A percentile compares a stretch with the other conserved stretches of the same genome.
These are phyloP conservation scores for Pythium periplocum DNA, from an alignment of 352 stramenopile species.

Conservation along the genomic window DNA sequence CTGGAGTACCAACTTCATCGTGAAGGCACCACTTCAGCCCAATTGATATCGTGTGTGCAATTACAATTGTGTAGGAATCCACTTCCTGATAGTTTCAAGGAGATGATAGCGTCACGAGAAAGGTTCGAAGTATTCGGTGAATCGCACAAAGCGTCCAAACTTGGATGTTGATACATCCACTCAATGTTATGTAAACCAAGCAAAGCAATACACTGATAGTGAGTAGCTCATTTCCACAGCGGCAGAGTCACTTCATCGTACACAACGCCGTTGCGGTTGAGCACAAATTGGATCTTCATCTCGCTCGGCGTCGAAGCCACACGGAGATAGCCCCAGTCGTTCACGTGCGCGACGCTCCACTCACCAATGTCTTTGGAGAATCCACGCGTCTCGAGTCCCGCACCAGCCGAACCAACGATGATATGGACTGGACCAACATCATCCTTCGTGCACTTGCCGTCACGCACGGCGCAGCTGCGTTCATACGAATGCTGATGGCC, in stretches of 20 bases:
- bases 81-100: no score
- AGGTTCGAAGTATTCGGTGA: no score
- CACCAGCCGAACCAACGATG: constrained; percentile 80
- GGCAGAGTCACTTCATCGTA: constrained; percentile 71
- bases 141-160: no score
- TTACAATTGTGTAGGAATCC: no score
- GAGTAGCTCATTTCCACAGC: constrained; percentile 25
- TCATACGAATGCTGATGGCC: constrained; percentile 93
- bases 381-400: constrained; percentile 50
- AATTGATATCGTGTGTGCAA: no score
- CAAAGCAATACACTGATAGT: no score
- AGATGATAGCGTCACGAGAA: no score
- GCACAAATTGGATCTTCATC: constrained; percentile 72
- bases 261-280: constrained; percentile 75
- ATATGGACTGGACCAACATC: constrained; percentile 81
- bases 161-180: no score
- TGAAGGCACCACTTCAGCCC: no score
- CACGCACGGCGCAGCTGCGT: constrained; percentile 77
- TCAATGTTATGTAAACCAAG: no score
- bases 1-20: no score
- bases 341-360: constrained; percentile 77
- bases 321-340: constrained; percentile 75
- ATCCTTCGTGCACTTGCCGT: constrained; percentile 66
- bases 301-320: constrained; percentile 51
- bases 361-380: constrained; percentile 67